These are phyloP conservation scores for Trametes polyzona DNA, from an alignment of 1,284 basidiomycete genomes.

Conservation along the genomic window DNA sequence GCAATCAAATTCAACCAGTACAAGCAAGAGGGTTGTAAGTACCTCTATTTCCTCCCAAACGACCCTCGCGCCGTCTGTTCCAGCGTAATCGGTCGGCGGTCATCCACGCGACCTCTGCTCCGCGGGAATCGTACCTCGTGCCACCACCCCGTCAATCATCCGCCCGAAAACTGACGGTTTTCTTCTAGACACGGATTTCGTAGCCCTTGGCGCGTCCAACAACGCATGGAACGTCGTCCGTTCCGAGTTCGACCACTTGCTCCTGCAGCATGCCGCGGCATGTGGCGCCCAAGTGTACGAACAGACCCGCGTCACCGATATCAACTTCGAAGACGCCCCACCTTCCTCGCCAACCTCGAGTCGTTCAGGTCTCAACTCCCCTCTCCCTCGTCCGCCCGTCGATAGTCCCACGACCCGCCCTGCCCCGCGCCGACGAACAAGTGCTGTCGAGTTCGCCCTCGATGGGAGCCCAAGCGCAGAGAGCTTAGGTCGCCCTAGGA, in stretches of 20 bases:
- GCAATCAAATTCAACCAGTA: slow-evolving; percentile 48
- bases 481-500: slow-evolving; percentile 29
- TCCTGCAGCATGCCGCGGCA: slow-evolving; percentile 41
- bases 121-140: neutral
- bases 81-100: neutral
- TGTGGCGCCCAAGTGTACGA: slow-evolving; percentile 43
- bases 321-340: slow-evolving; percentile 32
- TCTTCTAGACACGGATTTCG: slow-evolving; percentile 43
- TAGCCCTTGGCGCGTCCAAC: slow-evolving; percentile 42
- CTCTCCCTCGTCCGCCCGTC: neutral
- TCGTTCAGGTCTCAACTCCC: neutral
- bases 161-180: neutral
- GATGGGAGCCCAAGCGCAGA: slow-evolving; percentile 1
- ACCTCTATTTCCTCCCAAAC: neutral
- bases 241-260: slow-evolving; percentile 45
- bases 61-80: neutral
- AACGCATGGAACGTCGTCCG: slow-evolving; percentile 47
- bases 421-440: neutral
- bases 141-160: neutral
- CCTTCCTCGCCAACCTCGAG: slow-evolving; percentile 18
- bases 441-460: slow-evolving; percentile 15
- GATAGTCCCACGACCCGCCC: neutral
- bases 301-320: slow-evolving; percentile 38
- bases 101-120: neutral
- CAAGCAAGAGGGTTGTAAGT: slow-evolving; percentile 45